Conservation (phyloP, 495 filamentous ascomycete genomes). For the Apodospora peruviana region DNA sequence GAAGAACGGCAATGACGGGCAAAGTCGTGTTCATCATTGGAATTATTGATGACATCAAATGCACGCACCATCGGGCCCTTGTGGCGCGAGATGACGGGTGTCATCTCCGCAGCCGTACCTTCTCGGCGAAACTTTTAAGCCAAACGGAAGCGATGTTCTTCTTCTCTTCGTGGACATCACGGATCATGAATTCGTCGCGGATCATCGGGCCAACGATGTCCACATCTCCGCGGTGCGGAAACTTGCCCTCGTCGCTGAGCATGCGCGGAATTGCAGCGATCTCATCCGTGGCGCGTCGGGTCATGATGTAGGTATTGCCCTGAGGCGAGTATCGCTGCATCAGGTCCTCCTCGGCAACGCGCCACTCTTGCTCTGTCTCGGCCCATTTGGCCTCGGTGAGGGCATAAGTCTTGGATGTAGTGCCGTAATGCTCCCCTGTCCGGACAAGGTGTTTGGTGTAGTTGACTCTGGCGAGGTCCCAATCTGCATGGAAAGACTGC, state of each 20-base stretch:
- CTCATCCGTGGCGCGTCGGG: constrained; percentile 31
- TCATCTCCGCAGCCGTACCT: constrained; percentile 34
- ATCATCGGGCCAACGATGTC: constrained; percentile 94
- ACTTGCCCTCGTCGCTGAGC: constrained; percentile 67
- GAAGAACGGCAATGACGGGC: too few relatives aligned
- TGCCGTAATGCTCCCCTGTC: constrained; percentile 79
- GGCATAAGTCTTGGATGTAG: constrained; percentile 74
- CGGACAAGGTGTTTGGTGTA: constrained; percentile 80
- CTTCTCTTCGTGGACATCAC: constrained; percentile 31
- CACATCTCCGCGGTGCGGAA: constrained; percentile 78
- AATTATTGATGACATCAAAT: too few relatives aligned
- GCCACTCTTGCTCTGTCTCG: constrained; percentile 67
- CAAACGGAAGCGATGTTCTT: constrained; percentile 35
- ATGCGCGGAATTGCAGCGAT: constrained; percentile 41
- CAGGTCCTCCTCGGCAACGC: constrained; percentile 54
- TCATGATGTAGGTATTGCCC: constrained; percentile 22
- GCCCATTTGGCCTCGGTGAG: constrained; percentile 84
- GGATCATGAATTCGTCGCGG: constrained; percentile 47
- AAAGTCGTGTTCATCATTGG: too few relatives aligned
- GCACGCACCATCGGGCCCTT: too few relatives aligned
- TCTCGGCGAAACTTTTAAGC: constrained; percentile 38
- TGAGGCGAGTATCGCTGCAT: constrained; percentile 42
- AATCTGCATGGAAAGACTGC: constrained; percentile 64
- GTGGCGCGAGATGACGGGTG: too few relatives aligned
- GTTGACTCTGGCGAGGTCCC: constrained; percentile 74